Base-by-base conservation (phyloP, 2,329 filamentous ascomycete genomes). In the Penicillium sp. region DNA sequence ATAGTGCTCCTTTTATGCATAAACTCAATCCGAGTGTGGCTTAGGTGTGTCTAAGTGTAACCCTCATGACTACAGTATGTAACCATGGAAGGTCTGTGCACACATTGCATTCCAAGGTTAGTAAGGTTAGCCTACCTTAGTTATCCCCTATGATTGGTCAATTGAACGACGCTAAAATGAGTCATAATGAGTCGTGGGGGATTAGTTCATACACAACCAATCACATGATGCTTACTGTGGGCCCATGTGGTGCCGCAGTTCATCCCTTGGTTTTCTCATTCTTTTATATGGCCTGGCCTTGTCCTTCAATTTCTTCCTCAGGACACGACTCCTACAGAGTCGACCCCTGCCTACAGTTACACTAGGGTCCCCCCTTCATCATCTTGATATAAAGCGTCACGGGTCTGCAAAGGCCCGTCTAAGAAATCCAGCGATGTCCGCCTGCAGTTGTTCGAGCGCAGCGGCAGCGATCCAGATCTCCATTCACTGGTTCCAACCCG, bases 361-460 rank as follows among this genome's bases (percentile, higher is more conserved):
- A 12, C 17, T 54, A 43, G 54, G 60, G 46, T 50, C 10, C 29
- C 25, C 25, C 9, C 17, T 17, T 21, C n/a, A 7, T n/a, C 25
- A n/a, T 48, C 31, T 49, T 41, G 38, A 4, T 50, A 47, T 41
- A 40, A 19, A 35, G 62, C 64, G 62, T 60, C 56, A 56, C 62
- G 65, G 65, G 65, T 65, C 65, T 64, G 64, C 65, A 62, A 58
- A 62, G 65, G 60, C 65, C 65, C 65, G 61, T 53, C 55, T 61
- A 61, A 65, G 62, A 55, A n/a, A 67, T 67, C 65, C 58, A 59
- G 43, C 60, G 60, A 67, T 67, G 65, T n/a, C 62, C 54, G 64
- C 61, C 63, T 57, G 56, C 63, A 38, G 53, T 58, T 65, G 58
- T 55, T 54, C 46, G 48, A 58, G 60, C 64, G 54, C 57, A 59